Base-by-base conservation (phyloP, 345 rosid genomes). In the Eucalyptus globulus region DNA sequence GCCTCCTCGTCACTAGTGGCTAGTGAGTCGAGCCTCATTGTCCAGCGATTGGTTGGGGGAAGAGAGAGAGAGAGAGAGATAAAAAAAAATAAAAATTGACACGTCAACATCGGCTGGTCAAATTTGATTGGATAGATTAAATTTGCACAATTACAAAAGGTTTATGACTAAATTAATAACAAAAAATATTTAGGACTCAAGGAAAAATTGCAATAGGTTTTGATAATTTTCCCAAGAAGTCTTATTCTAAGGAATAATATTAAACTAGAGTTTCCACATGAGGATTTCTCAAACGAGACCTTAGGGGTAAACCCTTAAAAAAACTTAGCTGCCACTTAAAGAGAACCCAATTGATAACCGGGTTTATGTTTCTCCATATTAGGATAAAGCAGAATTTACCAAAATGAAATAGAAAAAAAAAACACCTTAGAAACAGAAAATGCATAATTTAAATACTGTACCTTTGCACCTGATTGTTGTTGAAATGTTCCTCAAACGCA, bases 21-120 rank as follows among this genome's bases (percentile, higher is more conserved):
- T 1, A 49, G 1, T 47, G 49, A 47, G 49, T 47, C 13, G 0
- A 47, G 49, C 49, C 49, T 47, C 14, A 5, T 11, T 0, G 49
- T 47, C 49, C 49, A 47, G 5, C 49, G 49, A 47, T 47, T 0
- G 2, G 13, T 47, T 47, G 49, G 14, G 49, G 15, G 50, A 47
- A 47, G 13, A 47, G 14, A 47, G 50, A 49, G 15, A 49, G 50
- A 49, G 51, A 49, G 51, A 14, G 51, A 49, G 16, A 49, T 2
- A 12, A 11, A 44, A 44, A 2, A 44, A 44, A 44, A 7, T 44
- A 44, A 2, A 49, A 49, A 51, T 51, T 17, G 22, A 51, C 4
- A 51, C 1, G 2, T 51, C 56, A 51, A 51, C 1, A 6, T 53
- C 2, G 0, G 10, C 9, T 0, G 24, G 56, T 53, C 10, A 53